Base-by-base conservation (phyloP, 106 monocot genomes). In the Allium fistulosum region DNA sequence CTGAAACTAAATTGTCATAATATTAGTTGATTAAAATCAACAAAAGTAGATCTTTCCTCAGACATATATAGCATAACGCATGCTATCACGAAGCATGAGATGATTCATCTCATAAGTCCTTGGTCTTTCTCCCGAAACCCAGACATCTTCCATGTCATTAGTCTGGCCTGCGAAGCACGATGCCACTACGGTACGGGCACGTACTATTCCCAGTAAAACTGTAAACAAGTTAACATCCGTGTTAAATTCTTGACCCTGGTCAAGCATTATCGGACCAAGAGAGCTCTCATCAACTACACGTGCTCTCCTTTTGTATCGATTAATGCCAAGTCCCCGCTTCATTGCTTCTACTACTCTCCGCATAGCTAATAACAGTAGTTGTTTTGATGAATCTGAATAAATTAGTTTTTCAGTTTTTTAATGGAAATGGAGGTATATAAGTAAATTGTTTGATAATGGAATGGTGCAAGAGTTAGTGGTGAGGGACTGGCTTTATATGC, bases 1-100 rank as follows among this genome's bases (percentile, higher is more conserved):
- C 37, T 37, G 37, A 37, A 37, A 37, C 37, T 37, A 37, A 37
- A 37, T 37, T 37, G 2, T 37, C 37, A 37, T 37, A 37, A 37
- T 37, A 37, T 37, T 37, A 37, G 37, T 37, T 37, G 37, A 1
- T 4, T 37, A 37, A 37, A 37, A 37, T 37, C 37, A 37, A 37
- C 37, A 37, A 5, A 37, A 37, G 1, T 2, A 37, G 1, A 37
- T 37, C 37, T 37, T 37, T 37, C 5, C 5, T 62, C 37, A 62
- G 46, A 62, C 11, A 62, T 62, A 80, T n/a, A 80, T 80, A 18
- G 61, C 75, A 61, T 80, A 80, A 7, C 80, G 69, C 80, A 80
- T 71, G 75, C 80, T 75, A 14, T 75, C 80, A 17, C 66, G 59
- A 57, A 80, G 66, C 80, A 80, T 80, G 59, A 75, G 75, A 59